Evolutionary conservation across 371 early-diverging fungal species (phyloP), one percentile per base, ranked within the genome.

Genomic region (Haplosporangium sp.): DNA sequence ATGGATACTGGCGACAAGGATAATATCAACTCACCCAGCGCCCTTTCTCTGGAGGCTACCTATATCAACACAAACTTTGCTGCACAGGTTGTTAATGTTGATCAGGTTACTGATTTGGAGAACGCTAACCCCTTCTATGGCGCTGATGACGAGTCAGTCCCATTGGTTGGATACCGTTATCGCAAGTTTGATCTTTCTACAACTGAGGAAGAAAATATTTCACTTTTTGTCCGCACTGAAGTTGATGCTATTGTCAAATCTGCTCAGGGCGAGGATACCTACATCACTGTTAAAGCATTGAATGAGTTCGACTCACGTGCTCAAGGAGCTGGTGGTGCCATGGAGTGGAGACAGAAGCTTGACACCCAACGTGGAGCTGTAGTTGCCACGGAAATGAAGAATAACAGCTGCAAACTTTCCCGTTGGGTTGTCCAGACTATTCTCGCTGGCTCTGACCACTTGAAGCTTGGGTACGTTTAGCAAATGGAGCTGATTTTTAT

Each of bases 301-400:
- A 97, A 96, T 82, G 97, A 98, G 85, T 96, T 96, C 81, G 98
- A 97, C 83, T 86, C 94, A 27, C 86, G 92, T 40, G 96, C 96
- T 37, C 87, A 93, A 67, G 97, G 97, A 39, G 87, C 93, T 44
- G 97, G 96, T 57, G 95, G 94, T 58, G 94, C 95, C 15, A 90
- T 97, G 40, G 95, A 96, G 83, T 99, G 99, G 99, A 92, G 96
- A 73, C 90, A 93, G 85, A 96, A 95, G 86, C 89, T 98, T 61
- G 99, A 97, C 87, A 86, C 95, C 45, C 96, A 96, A 84, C 94
- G 98, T 70, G 99, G 97, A 82, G 98, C 98, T 56, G 96, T 98
- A 44, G 94, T 97, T 67, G 97, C 97, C 19, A 95, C 96, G 47
- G 99, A 98, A 84, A 95, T 97, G 92, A 96, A 94, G 90, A 98